These are phyloP conservation scores for Canariomyces notabilis DNA, from an alignment of 2,329 filamentous ascomycete genomes.

Conservation along the genomic window DNA sequence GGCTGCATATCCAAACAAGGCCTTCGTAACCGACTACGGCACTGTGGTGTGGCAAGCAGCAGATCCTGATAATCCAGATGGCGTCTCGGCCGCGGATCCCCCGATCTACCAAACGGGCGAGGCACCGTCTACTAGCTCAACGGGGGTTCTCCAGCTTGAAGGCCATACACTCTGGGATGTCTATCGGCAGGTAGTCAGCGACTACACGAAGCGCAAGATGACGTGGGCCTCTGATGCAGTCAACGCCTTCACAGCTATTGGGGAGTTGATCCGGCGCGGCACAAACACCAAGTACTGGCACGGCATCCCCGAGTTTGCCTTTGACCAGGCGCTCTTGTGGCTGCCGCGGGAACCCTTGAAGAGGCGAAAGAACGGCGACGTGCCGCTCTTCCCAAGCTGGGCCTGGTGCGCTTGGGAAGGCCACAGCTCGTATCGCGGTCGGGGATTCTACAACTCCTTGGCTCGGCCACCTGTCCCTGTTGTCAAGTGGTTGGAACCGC, in stretches of 20 bases:
- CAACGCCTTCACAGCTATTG: slow-evolving; percentile 11
- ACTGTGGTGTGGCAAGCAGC: background rate
- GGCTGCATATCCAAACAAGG: slow-evolving; percentile 9
- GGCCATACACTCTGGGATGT: slow-evolving; percentile 12
- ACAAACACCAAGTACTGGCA: slow-evolving; percentile 12
- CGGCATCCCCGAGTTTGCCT: slow-evolving; percentile 13
- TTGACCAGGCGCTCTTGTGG: slow-evolving; percentile 14
- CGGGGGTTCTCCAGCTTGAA: background rate
- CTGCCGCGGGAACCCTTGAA: slow-evolving; percentile 6
- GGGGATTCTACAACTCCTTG: slow-evolving; percentile 10
- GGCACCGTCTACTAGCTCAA: background rate
- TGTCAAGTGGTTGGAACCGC: slow-evolving; percentile 3
- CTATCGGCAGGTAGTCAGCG: slow-evolving; percentile 9
- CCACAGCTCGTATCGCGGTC: slow-evolving; percentile 12
- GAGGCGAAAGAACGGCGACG: background rate
- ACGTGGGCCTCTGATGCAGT: slow-evolving; percentile 12
- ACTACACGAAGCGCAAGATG: slow-evolving; percentile 13
- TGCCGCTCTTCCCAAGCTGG: slow-evolving; percentile 7
- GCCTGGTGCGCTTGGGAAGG: slow-evolving; percentile 15
- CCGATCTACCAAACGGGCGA: slow-evolving; percentile 8
- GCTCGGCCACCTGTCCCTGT: background rate
- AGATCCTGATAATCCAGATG: background rate
- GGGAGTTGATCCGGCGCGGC: slow-evolving; percentile 8
- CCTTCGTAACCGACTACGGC: slow-evolving; percentile 4
- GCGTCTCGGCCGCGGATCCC: background rate